Conservation (phyloP, 345 rosid species). For the Lenwebbia sp. region DNA sequence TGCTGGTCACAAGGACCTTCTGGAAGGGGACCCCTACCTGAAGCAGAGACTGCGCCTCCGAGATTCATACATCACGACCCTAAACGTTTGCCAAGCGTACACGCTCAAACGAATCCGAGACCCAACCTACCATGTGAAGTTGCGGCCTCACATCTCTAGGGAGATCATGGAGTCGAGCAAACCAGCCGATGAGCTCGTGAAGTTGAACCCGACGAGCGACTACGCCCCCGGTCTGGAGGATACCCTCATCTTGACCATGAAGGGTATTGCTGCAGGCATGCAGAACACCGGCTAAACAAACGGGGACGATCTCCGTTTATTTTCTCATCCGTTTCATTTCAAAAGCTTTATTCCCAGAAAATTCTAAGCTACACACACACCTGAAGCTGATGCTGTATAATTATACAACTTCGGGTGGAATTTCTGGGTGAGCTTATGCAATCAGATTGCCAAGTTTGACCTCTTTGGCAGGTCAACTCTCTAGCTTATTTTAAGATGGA, state of each 20-base stretch:
- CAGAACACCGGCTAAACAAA: constrained; percentile 78
- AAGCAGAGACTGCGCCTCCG: constrained; percentile 91
- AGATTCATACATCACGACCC: constrained; percentile 92
- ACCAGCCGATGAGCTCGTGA: constrained; percentile 62
- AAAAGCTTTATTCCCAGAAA: not conserved
- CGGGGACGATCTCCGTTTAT: not conserved
- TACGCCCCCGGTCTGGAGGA: constrained; percentile 94
- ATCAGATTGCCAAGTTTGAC: not conserved
- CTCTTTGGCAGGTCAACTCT: not conserved
- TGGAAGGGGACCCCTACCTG: constrained; percentile 92
- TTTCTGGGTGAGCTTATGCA: not conserved
- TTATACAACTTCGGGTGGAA: not conserved
- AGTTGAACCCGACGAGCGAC: constrained; percentile 73
- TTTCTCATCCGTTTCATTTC: not conserved
- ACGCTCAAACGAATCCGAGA: constrained; percentile 90
- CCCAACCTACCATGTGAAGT: constrained; percentile 57
- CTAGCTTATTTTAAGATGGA: not conserved
- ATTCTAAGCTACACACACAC: not conserved
- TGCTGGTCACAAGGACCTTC: constrained; percentile 93
- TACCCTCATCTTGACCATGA: constrained; percentile 96
- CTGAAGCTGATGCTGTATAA: not conserved
- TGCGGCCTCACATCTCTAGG: constrained; percentile 74
- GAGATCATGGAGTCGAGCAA: constrained; percentile 74
- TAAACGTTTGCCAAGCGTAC: constrained; percentile 90
- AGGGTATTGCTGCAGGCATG: constrained; percentile 92